Conservation (phyloP, 768 basidiomycete genomes). For the Arthromyces matolae region DNA sequence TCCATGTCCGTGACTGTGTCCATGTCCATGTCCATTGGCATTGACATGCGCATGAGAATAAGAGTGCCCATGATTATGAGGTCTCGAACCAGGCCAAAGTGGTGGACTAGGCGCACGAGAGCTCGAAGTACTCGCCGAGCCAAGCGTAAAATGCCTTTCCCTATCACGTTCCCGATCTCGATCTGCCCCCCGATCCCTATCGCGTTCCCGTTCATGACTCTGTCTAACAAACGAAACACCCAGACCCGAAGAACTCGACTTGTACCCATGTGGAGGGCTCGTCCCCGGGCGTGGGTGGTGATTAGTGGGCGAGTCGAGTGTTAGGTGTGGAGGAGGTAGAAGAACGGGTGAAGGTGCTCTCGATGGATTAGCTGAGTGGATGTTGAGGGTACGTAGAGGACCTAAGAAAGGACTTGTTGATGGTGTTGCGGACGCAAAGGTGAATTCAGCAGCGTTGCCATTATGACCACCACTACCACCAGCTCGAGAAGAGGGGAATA, state of each 20-base stretch:
- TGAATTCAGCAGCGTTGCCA: too few relatives aligned
- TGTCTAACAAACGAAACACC: constrained; percentile 32
- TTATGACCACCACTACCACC: too few relatives aligned
- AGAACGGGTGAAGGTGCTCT: constrained; percentile 71
- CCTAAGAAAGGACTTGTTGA: constrained; percentile 80
- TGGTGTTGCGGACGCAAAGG: constrained; percentile 50
- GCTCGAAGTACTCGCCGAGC: constrained; percentile 43
- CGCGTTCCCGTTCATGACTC: too few relatives aligned
- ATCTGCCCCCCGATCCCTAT: too few relatives aligned
- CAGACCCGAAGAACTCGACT: constrained; percentile 49
- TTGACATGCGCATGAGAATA: too few relatives aligned
- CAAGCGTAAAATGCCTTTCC: too few relatives aligned
- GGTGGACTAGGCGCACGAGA: constrained; percentile 67
- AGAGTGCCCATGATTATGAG: too few relatives aligned
- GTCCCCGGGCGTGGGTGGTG: background rate
- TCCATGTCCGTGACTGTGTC: too few relatives aligned
- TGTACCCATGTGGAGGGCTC: constrained; percentile 4
- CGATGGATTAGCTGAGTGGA: constrained; percentile 66
- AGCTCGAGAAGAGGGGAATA: constrained; percentile 31
- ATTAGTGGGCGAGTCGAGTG: constrained; percentile 18
- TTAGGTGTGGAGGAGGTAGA: constrained; percentile 47
- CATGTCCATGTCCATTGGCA: too few relatives aligned
- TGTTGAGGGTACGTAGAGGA: constrained; percentile 68
- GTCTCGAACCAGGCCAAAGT: constrained; percentile 40
- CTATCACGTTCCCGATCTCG: too few relatives aligned